Conservation (phyloP, 352 stramenopile species). For the Phytophthora ohioensis region DNA sequence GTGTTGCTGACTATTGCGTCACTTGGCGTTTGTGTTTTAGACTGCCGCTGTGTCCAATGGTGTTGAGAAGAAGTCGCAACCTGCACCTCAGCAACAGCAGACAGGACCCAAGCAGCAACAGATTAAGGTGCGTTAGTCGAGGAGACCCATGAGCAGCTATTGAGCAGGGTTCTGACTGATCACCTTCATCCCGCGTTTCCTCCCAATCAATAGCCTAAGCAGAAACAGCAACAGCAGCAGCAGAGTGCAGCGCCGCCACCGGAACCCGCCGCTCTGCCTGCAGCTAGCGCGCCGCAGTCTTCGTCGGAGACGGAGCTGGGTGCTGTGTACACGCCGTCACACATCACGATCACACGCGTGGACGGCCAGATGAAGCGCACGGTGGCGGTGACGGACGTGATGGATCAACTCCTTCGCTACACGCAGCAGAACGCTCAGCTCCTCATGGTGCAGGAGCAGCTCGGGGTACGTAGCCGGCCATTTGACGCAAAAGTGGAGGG, state of each 20-base stretch:
- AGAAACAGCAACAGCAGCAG: slow-evolving; percentile 30
- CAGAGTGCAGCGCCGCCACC: slow-evolving; percentile 14
- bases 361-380: slow-evolving; percentile 81
- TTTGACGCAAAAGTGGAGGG: background rate
- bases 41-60: slow-evolving; percentile 12
- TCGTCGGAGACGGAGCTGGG: slow-evolving; percentile 50
- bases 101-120: slow-evolving; percentile 25
- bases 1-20: slow-evolving; percentile 18
- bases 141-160: background rate
- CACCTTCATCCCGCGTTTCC: slow-evolving; percentile 21
- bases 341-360: slow-evolving; percentile 78
- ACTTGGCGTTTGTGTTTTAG: slow-evolving; percentile 12
- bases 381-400: slow-evolving; percentile 79
- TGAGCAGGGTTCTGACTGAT: slow-evolving; percentile 12
- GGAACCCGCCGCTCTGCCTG: slow-evolving; percentile 3
- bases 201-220: slow-evolving; percentile 23
- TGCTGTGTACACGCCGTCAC: slow-evolving; percentile 69
- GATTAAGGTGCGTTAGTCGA: slow-evolving; percentile 28
- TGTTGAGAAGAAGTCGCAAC: slow-evolving; percentile 22
- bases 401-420: slow-evolving; percentile 80
- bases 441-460: slow-evolving; percentile 65
- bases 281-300: slow-evolving; percentile 22
- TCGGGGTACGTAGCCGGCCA: slow-evolving; percentile 53
- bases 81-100: slow-evolving; percentile 6
- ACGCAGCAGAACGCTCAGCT: slow-evolving; percentile 76